Base-by-base conservation (phyloP, 2,329 filamentous ascomycete species). In the Ophiostoma populinum region DNA sequence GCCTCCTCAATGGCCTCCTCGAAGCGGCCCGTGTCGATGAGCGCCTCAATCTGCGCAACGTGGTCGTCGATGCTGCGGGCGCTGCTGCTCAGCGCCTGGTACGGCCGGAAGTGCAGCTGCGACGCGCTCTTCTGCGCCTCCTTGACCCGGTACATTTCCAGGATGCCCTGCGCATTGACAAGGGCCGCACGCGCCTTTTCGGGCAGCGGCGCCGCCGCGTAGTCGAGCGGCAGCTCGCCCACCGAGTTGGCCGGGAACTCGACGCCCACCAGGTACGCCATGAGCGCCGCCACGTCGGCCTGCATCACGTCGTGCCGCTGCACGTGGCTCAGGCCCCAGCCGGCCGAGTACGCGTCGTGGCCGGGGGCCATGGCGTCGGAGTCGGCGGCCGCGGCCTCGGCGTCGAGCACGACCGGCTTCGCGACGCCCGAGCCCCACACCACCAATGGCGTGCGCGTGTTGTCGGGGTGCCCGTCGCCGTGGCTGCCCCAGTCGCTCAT, bases 401-500 rank as follows among this genome's bases (percentile, higher is more conserved):
- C 51, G 21, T 61, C 51, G 20, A 63, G 60, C 3, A 71, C 57
- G 32, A 74, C 59, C 1, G 90, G 90, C 43, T 69, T 67, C 3
- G 85, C 83, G 25, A 95, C 71, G 7, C 90, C 90, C 36, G 90
- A 83, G 9, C 90, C 90, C 90, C 90, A 98, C 3, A 70, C 75
- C 45, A 98, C 81, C 21, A 98, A 61, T 1, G 90, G 90, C 1
- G 90, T 98, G 34, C 90, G 72, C 3, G 90, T 98, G 49, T 95
- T 98, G 54, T 98, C 81, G 0, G 90, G 90, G 55, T 98, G 86
- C 7, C 90, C 90, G 53, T 98, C 90, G 24, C 92, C 92, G 53
- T 98, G 92, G 47, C 86, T 95, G n/a, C 92, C 90, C 77, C 80
- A 94, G 55, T 98, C 90, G 50, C 83, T 95, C 90, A 98, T 98